Conservation (phyloP, 768 basidiomycete species). For the Amylocystis lapponica region DNA sequence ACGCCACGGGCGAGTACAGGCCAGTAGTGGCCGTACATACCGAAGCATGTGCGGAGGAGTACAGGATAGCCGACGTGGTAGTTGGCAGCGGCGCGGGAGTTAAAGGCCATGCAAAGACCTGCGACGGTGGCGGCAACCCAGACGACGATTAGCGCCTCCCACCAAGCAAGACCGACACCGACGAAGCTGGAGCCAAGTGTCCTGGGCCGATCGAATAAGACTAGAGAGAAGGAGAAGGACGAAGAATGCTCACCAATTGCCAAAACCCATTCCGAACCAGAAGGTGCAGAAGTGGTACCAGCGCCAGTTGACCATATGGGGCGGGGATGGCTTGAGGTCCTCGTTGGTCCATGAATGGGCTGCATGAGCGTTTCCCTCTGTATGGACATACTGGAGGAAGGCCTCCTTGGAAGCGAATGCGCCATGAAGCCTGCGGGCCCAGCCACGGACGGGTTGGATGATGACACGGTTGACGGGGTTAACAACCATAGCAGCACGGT, state of each 20-base stretch:
- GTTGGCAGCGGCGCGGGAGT: conserved; percentile 14
- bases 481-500: no score
- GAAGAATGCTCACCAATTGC: conserved; percentile 12
- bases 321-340: conserved; percentile 15
- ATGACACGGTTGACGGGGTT: no score
- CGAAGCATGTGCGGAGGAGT: conserved; percentile 14
- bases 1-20: conserved; percentile 13
- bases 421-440: conserved; percentile 5
- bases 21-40: conserved; percentile 17
- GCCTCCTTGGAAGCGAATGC: conserved; percentile 9
- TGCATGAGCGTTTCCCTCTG: conserved; percentile 10
- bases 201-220: conserved; percentile 1
- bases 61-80: conserved; percentile 17
- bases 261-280: conserved; percentile 18
- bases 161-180: conserved; percentile 13
- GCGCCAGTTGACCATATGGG: conserved; percentile 12
- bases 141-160: conserved; percentile 15
- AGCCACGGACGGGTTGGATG: conserved; percentile 2
- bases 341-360: conserved; percentile 13
- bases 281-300: conserved; percentile 18
- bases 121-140: conserved; percentile 14
- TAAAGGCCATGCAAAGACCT: conserved; percentile 13
- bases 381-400: conserved; percentile 10
- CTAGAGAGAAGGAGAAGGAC: not conserved
- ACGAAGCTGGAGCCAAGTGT: conserved; percentile 14